A percentile compares a stretch with the other conserved stretches of the same genome.
Evolutionary conservation across 176 grass and related monocot species (phyloP).

Genomic region (Hordeum marinum): DNA sequence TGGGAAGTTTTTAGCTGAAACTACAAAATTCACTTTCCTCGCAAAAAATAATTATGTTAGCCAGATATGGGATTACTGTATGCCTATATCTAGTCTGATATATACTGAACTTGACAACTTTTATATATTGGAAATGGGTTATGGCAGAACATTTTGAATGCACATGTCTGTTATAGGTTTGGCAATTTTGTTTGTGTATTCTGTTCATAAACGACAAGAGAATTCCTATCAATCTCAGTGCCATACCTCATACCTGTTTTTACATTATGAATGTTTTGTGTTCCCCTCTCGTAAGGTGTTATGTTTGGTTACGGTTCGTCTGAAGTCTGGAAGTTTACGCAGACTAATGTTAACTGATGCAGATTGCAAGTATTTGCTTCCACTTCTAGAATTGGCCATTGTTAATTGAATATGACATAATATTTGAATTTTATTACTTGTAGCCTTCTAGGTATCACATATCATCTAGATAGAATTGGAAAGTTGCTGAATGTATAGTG

Average conservation of each 20-base stretch:
- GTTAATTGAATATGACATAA: neutral
- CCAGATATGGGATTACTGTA: neutral
- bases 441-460: neutral
- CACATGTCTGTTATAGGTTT: neutral
- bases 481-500: neutral
- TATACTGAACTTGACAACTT: neutral
- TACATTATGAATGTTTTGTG: neutral
- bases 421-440: neutral
- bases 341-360: neutral
- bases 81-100: neutral
- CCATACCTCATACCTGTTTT: neutral
- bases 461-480: neutral
- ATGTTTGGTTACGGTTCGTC: neutral
- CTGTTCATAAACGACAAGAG: neutral
- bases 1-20: neutral
- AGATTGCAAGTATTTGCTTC: neutral
- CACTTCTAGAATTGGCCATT: neutral
- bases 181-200: neutral
- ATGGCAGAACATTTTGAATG: neutral
- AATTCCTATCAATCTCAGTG: neutral
- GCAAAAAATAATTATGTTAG: neutral
- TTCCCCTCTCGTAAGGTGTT: neutral
- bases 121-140: constrained; percentile 1
- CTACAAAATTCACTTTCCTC: neutral
- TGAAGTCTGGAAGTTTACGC: neutral